Evolutionary conservation across 495 filamentous ascomycete genomes (phyloP).

Genomic region (Neurospora intermedia): DNA sequence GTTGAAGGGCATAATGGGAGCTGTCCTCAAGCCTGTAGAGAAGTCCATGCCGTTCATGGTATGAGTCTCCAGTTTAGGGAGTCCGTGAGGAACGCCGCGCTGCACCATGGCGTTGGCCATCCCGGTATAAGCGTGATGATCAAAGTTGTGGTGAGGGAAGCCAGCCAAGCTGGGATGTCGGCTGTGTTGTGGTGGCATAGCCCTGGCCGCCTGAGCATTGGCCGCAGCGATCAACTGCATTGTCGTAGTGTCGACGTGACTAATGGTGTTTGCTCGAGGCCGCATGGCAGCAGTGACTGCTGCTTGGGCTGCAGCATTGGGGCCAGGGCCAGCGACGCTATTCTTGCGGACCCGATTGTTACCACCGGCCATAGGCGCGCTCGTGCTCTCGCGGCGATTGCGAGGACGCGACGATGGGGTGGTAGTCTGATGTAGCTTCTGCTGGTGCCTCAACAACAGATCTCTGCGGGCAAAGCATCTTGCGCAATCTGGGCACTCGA

Average conservation of each 20-base stretch:
- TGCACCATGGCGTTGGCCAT: constrained; percentile 59
- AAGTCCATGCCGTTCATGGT: constrained; percentile 44
- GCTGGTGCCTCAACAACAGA: constrained; percentile 87
- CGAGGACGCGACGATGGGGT: constrained; percentile 81
- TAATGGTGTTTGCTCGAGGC: constrained; percentile 92
- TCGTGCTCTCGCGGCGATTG: constrained; percentile 82
- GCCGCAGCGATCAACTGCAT: constrained; percentile 59
- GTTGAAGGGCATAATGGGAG: constrained; percentile 62
- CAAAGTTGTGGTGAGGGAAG: constrained; percentile 44
- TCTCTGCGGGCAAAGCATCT: constrained; percentile 93
- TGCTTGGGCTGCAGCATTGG: constrained; percentile 33
- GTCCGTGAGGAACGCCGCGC: constrained; percentile 48
- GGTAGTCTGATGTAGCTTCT: constrained; percentile 97
- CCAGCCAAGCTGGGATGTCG: constrained; percentile 59
- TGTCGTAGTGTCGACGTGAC: constrained; percentile 74
- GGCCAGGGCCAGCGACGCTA: constrained; percentile 56
- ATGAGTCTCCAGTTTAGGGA: constrained; percentile 79
- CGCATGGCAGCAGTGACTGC: constrained; percentile 52
- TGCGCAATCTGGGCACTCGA: constrained; percentile 92
- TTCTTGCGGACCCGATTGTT: constrained; percentile 79
- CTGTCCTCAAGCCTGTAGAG: constrained; percentile 62
- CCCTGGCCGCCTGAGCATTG: constrained; percentile 38
- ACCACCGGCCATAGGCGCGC: constrained; percentile 48
- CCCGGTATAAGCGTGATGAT: constrained; percentile 44
- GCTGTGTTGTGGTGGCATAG: constrained; percentile 43